phyloP scores from a whole-genome alignment of 306 rosid genomes.

The Cicer cuneatum region DNA sequence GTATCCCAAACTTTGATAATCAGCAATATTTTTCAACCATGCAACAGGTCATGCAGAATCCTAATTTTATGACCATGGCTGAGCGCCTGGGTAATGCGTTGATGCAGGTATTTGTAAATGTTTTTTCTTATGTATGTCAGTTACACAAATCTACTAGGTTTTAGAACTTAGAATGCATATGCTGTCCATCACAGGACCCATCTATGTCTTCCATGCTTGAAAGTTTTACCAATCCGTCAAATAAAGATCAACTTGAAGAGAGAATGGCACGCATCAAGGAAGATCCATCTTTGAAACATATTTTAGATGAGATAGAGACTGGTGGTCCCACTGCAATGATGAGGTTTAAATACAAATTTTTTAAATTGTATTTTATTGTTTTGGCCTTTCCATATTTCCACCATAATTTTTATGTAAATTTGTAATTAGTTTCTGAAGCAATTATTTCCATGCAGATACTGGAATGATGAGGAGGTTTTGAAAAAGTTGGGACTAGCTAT shows the following conservation, averaged over 20 bases:
- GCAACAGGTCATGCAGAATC: slow-evolving; percentile 99
- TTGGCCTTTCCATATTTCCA: slow-evolving; percentile 11
- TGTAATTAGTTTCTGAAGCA: slow-evolving; percentile 30
- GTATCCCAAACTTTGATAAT: slow-evolving; percentile 82
- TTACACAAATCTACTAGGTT: slow-evolving; percentile 25
- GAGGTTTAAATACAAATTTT: slow-evolving; percentile 63
- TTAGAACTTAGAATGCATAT: slow-evolving; percentile 10
- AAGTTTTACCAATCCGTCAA: slow-evolving; percentile 78
- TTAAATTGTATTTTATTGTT: slow-evolving; percentile 21
- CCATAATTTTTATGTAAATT: slow-evolving; percentile 19
- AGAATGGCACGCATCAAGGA: slow-evolving; percentile 96
- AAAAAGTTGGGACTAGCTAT: slow-evolving; percentile 86
- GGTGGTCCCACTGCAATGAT: slow-evolving; percentile 99
- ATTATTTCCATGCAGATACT: slow-evolving; percentile 64
- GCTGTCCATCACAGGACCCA: slow-evolving; percentile 74
- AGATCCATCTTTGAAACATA: slow-evolving; percentile 95
- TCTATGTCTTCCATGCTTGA: slow-evolving; percentile 89
- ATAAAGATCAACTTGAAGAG: slow-evolving; percentile 91
- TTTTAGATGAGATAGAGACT: slow-evolving; percentile 91
- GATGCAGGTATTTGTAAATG: slow-evolving; percentile 75
- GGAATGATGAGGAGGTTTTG: slow-evolving; percentile 87
- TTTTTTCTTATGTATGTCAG: slow-evolving; percentile 6
- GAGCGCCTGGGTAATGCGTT: slow-evolving; percentile 92
- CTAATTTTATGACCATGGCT: slow-evolving; percentile 97
- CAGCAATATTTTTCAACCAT: slow-evolving; percentile 83